Conservation (phyloP, 108 stramenopile genomes). For the Skeletonema marinoi region DNA sequence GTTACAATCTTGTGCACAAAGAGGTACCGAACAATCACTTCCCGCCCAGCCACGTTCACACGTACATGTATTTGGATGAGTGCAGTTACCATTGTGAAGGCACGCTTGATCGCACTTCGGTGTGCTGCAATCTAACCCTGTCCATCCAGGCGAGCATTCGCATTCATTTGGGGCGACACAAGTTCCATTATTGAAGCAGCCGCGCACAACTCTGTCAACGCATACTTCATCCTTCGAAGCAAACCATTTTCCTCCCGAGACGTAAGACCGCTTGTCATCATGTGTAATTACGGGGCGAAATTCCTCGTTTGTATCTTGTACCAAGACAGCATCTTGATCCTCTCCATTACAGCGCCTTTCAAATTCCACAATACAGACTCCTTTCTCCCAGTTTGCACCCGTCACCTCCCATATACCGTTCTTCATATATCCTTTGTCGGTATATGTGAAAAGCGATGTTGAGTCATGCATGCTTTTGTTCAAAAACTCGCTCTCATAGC, state of each 20-base stretch:
- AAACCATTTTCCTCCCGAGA: slow-evolving; percentile 44
- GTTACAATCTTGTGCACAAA: slow-evolving; percentile 73
- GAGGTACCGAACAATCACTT: slow-evolving; percentile 70
- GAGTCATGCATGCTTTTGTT: neutral
- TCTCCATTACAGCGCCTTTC: slow-evolving; percentile 58
- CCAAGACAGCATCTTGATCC: slow-evolving; percentile 39
- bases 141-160: slow-evolving; percentile 75
- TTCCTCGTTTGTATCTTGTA: slow-evolving; percentile 81
- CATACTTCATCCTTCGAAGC: slow-evolving; percentile 64
- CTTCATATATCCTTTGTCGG: slow-evolving; percentile 71
- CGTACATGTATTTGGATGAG: slow-evolving; percentile 82
- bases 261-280: slow-evolving; percentile 45
- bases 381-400: slow-evolving; percentile 67
- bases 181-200: slow-evolving; percentile 82
- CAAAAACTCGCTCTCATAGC: slow-evolving; percentile 23
- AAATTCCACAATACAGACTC: slow-evolving; percentile 77
- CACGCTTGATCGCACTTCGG: slow-evolving; percentile 78
- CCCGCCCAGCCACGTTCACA: slow-evolving; percentile 83
- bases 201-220: slow-evolving; percentile 77
- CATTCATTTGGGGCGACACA: slow-evolving; percentile 82
- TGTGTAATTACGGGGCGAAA: slow-evolving; percentile 63
- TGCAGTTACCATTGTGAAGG: slow-evolving; percentile 73
- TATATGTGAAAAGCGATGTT: slow-evolving; percentile 61
- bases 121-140: slow-evolving; percentile 59
- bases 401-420: slow-evolving; percentile 74